Evolutionary conservation across 192 early-diverging fungal genomes (phyloP), one percentile per base, ranked within the genome.

Genomic region (Chytriomyces sp.): DNA sequence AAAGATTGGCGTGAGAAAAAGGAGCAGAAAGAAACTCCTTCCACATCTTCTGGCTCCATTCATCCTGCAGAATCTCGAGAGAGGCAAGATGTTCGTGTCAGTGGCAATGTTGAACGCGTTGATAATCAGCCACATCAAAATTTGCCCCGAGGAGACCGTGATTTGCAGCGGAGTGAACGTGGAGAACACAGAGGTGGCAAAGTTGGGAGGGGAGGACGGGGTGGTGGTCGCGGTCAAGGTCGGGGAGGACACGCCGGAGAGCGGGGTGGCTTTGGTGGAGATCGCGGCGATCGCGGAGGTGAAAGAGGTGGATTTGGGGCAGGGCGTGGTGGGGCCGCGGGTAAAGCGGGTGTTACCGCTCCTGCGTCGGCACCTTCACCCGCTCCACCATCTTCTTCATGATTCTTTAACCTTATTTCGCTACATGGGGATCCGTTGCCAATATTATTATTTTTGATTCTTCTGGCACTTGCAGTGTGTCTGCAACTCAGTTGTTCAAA

Each of bases 131-230:
- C 35, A 35, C 35, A 57, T 13, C 16, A 57, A 57, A 20, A 20
- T 3, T n/a, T n/a, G 53, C 16, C 13, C 1, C 13, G 16, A 57
- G 53, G 53, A 57, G 20, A 57, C 13, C 53, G 20, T 57, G 53
- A 20, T 57, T 13, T 3, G 20, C 16, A 57, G 53, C 13, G 53
- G 53, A 16, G 43, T 13, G 68, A 69, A 47, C 49, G 68, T 53
- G 68, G 68, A 0, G 68, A 69, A 10, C 49, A 50, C 28, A 50
- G 68, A 11, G 68, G 26, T 10, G n/a, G 68, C 13, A 57, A 20
- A 23, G 68, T 46, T 69, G 68, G 68, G 48, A 16, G 68, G 13
- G 68, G 68, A 20, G 68, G 68, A 24, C 9, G 68, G 24, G 28
- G 44, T 8, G 28, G 28, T 67, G 45, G 45, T 11, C 10, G 66